A percentile compares a stretch with the other conserved stretches of the same genome.
These are phyloP conservation scores for Mycena filopes DNA, from an alignment of 768 basidiomycete species.

Conservation along the genomic window DNA sequence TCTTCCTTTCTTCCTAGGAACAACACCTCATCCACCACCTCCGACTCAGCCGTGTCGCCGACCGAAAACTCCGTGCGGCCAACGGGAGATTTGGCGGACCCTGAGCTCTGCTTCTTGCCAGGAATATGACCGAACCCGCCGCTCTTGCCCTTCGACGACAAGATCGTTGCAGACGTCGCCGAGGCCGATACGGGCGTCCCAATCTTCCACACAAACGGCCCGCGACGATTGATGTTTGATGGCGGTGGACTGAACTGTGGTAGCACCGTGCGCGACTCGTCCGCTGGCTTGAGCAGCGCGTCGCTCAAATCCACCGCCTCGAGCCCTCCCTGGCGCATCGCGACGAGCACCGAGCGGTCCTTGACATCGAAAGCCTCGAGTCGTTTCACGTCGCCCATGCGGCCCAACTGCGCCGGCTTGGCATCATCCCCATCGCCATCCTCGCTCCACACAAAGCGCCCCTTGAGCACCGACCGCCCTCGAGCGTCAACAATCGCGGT, in stretches of 20 bases:
- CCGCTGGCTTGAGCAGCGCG: conserved; percentile 81
- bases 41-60: conserved; percentile 57
- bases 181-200: conserved; percentile 71
- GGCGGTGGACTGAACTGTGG: conserved; percentile 75
- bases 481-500: conserved; percentile 89
- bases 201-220: conserved; percentile 85
- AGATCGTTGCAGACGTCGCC: conserved; percentile 48
- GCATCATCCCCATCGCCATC: conserved; percentile 65
- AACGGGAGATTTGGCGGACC: conserved; percentile 56
- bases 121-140: conserved; percentile 50
- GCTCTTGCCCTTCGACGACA: conserved; percentile 51
- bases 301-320: conserved; percentile 86
- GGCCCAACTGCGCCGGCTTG: conserved; percentile 46
- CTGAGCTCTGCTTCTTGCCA: conserved; percentile 61
- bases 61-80: conserved; percentile 63
- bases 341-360: conserved; percentile 81
- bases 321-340: conserved; percentile 87
- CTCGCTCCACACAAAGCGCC: conserved; percentile 80
- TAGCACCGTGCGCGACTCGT: conserved; percentile 77
- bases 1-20: conserved; percentile 83
- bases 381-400: conserved; percentile 86
- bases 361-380: conserved; percentile 85
- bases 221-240: conserved; percentile 73
- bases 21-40: conserved; percentile 75
- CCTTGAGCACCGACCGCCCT: conserved; percentile 85